Conservation (phyloP, 2,329 filamentous ascomycete genomes). For the Cladosporium halotolerans region DNA sequence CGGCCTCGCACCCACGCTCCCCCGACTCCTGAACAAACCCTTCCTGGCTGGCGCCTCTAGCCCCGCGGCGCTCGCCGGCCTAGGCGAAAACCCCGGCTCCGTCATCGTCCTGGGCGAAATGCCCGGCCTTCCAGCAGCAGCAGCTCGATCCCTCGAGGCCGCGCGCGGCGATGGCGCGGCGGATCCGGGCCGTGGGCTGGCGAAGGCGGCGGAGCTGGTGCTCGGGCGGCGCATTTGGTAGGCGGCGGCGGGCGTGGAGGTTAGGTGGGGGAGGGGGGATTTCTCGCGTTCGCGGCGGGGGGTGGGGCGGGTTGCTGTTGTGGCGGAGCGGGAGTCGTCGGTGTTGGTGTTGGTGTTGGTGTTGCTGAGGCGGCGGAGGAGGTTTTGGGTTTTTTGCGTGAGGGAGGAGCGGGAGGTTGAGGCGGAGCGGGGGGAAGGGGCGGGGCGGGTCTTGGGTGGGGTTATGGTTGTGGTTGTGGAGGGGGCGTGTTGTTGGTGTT, state of each 20-base stretch:
- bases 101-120: constrained; percentile 1
- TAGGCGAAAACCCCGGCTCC: not conserved
- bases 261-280: constrained; percentile 20
- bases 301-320: not conserved
- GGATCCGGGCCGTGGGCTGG: too few relatives aligned
- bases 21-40: too few relatives aligned
- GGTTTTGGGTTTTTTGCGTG: constrained; percentile 24
- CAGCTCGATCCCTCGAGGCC: too few relatives aligned
- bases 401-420: constrained; percentile 3
- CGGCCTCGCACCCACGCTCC: too few relatives aligned
- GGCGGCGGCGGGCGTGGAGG: constrained; percentile 19
- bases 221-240: constrained; percentile 13
- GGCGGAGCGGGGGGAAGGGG: not conserved
- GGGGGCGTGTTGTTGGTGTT: not conserved
- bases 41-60: too few relatives aligned
- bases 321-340: not conserved
- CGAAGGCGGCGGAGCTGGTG: too few relatives aligned
- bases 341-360: constrained; percentile 3
- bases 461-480: not conserved
- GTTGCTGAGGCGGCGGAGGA: constrained; percentile 30
- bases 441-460: not conserved
- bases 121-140: not conserved
- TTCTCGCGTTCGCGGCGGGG: constrained; percentile 10
- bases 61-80: not conserved
- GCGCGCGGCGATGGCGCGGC: too few relatives aligned